Percentiles rank a stretch among this genome's conserved stretches.
Conservation (phyloP, 805 yeast species). For the Metschnikowia cubensis region DNA sequence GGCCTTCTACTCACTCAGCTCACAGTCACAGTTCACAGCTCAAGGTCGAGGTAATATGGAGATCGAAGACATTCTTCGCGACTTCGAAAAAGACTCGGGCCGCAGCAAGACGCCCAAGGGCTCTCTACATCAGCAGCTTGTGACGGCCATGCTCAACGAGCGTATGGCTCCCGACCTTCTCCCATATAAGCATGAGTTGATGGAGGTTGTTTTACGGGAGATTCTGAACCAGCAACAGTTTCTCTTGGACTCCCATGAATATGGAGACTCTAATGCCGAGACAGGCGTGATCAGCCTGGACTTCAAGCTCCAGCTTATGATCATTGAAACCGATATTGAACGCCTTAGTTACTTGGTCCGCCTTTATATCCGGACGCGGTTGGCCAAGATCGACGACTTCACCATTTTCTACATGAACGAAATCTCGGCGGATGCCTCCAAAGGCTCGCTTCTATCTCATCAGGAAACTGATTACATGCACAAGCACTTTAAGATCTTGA, state of each 20-base stretch:
- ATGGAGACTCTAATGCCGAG: conserved; percentile 51
- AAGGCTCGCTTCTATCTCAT: conserved; percentile 38
- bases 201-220: conserved; percentile 54
- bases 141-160: conserved; percentile 76
- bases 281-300: conserved; percentile 35
- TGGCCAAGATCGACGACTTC: conserved; percentile 69
- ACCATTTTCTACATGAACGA: conserved; percentile 53
- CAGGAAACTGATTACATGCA: conserved; percentile 67
- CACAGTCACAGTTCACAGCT: not conserved
- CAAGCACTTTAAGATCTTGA: conserved; percentile 57
- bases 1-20: not conserved
- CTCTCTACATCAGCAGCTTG: conserved; percentile 39
- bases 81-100: conserved; percentile 46
- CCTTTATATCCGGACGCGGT: conserved; percentile 72
- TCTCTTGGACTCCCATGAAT: conserved; percentile 71
- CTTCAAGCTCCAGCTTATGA: conserved; percentile 72
- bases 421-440: conserved; percentile 12
- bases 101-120: conserved; percentile 16
- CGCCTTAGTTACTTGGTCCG: conserved; percentile 79
- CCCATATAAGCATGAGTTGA: conserved; percentile 60
- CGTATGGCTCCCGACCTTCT: conserved; percentile 84
- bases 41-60: conserved; percentile 37
- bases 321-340: conserved; percentile 90
- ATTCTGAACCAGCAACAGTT: conserved; percentile 69
- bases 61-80: conserved; percentile 67